phyloP scores from a whole-genome alignment of 441 rosid species.

The Brassica hybrid region DNA sequence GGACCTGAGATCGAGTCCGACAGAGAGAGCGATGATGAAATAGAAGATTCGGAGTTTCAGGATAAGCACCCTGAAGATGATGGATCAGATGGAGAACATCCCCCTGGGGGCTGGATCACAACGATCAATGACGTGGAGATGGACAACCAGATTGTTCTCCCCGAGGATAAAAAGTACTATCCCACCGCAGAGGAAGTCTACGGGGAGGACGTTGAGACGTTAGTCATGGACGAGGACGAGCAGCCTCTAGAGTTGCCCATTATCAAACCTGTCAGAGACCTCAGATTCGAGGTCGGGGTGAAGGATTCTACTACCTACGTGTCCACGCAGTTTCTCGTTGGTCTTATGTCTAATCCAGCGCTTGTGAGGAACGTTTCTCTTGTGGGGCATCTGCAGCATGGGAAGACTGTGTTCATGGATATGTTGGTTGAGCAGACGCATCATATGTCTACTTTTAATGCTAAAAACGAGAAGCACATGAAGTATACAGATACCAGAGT shows the following conservation, averaged over 20 bases:
- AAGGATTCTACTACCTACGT: conserved; percentile 91
- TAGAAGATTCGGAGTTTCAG: conserved; percentile 71
- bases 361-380: conserved; percentile 95
- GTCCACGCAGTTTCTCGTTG: conserved; percentile 90
- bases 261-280: conserved; percentile 75
- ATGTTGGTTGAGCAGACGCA: conserved; percentile 98
- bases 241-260: conserved; percentile 90
- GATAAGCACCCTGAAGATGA: conserved; percentile 55
- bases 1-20: conserved; percentile 98
- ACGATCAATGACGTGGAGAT: no score
- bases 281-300: conserved; percentile 90
- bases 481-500: conserved; percentile 91
- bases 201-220: conserved; percentile 92
- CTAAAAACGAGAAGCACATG: conserved; percentile 84
- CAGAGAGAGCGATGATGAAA: conserved; percentile 74
- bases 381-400: conserved; percentile 91
- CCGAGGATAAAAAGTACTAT: conserved; percentile 94
- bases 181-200: conserved; percentile 98
- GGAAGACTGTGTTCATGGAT: conserved; percentile 93
- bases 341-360: conserved; percentile 89
- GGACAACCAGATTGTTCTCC: no score
- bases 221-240: conserved; percentile 98
- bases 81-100: no score
- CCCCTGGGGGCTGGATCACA: no score
- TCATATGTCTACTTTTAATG: conserved; percentile 83